These are phyloP conservation scores for Paradendryphiella salina DNA, from an alignment of 2,329 filamentous ascomycete genomes.

Conservation along the genomic window DNA sequence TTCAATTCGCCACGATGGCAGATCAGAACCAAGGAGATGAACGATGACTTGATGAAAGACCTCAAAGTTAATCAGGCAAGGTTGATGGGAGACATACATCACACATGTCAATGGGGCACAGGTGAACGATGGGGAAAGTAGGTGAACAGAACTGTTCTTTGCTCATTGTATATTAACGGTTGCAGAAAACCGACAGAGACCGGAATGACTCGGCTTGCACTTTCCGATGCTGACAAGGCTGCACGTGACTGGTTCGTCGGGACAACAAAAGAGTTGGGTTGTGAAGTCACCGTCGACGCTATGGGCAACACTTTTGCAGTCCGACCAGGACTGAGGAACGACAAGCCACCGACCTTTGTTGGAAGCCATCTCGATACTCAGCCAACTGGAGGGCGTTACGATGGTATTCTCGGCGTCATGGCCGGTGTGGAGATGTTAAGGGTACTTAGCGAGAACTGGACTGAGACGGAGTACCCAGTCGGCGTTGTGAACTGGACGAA, in stretches of 20 bases:
- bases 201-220: constrained; percentile 74
- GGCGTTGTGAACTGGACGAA: constrained; percentile 81
- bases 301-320: constrained; percentile 84
- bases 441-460: constrained; percentile 66
- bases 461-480: constrained; percentile 71
- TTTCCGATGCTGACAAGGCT: constrained; percentile 71
- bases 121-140: constrained; percentile 70
- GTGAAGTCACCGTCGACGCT: constrained; percentile 67
- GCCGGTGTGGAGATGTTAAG: constrained; percentile 74
- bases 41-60: constrained; percentile 55
- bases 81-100: constrained; percentile 65
- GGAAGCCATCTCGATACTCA: constrained; percentile 67
- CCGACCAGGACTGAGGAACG: constrained; percentile 63
- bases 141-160: not conserved
- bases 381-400: constrained; percentile 68
- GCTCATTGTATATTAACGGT: constrained; percentile 4
- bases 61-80: constrained; percentile 63
- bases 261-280: constrained; percentile 65
- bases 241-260: constrained; percentile 76
- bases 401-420: constrained; percentile 75
- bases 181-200: constrained; percentile 62
- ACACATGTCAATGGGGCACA: constrained; percentile 68
- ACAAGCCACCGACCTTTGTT: constrained; percentile 65
- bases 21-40: constrained; percentile 53
- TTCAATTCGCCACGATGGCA: constrained; percentile 37